Conservation (phyloP, 2,329 filamentous ascomycete genomes). For the Laburnicola sp. region DNA sequence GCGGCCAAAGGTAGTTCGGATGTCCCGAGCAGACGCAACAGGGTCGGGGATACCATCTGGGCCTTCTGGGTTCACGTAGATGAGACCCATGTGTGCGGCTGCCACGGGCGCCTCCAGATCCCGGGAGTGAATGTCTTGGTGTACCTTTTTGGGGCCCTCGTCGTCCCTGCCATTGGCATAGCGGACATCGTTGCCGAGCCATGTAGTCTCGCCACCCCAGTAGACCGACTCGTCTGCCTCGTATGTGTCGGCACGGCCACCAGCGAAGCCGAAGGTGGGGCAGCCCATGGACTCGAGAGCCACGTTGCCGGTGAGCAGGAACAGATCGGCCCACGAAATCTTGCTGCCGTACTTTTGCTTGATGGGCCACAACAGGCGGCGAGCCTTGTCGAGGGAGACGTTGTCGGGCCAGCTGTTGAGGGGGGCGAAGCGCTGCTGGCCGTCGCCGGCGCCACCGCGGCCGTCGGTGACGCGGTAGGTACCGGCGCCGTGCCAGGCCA, state of each 20-base stretch:
- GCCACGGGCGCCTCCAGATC: conserved; percentile 70
- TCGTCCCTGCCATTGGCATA: conserved; percentile 58
- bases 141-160: conserved; percentile 31
- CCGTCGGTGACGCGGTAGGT: conserved; percentile 77
- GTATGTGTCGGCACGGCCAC: conserved; percentile 72
- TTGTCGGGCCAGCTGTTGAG: conserved; percentile 85
- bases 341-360: conserved; percentile 85
- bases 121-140: conserved; percentile 54
- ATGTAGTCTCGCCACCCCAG: conserved; percentile 76
- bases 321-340: conserved; percentile 77
- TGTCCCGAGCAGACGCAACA: conserved; percentile 69
- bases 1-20: conserved; percentile 72
- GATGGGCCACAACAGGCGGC: conserved; percentile 76
- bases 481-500: conserved; percentile 80
- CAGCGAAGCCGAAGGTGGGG: conserved; percentile 73
- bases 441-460: conserved; percentile 72
- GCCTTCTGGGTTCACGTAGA: conserved; percentile 79
- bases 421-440: conserved; percentile 78
- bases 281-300: conserved; percentile 77
- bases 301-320: conserved; percentile 73
- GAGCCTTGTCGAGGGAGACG: conserved; percentile 76
- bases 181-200: conserved; percentile 73
- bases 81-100: conserved; percentile 73
- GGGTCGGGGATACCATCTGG: conserved; percentile 73
- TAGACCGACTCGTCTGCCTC: conserved; percentile 76